Conservation (phyloP, 345 rosid genomes). For the Sisymbrium altissimum region DNA sequence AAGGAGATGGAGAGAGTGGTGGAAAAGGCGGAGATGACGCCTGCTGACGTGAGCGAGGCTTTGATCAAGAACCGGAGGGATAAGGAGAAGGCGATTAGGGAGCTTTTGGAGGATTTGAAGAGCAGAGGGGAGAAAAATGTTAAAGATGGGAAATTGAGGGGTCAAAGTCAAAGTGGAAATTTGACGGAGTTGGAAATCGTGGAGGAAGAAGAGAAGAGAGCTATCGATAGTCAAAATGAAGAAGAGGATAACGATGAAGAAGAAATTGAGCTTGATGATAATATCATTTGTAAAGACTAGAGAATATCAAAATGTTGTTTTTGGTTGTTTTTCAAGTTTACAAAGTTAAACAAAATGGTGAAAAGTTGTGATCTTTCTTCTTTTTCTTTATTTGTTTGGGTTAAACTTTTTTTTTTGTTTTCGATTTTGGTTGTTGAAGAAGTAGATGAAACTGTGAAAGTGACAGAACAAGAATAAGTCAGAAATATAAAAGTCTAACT, state of each 20-base stretch:
- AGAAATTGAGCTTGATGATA: constrained; percentile 37
- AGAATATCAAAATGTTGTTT: constrained; percentile 17
- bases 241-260: constrained; percentile 33
- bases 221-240: constrained; percentile 58
- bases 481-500: neutral
- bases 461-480: neutral
- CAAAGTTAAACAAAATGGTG: constrained; percentile 10
- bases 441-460: neutral
- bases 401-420: neutral
- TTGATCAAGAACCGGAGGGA: constrained; percentile 67
- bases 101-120: constrained; percentile 52
- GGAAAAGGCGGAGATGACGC: constrained; percentile 78
- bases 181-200: constrained; percentile 41
- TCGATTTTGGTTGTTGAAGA: constrained; percentile 1
- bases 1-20: constrained; percentile 46
- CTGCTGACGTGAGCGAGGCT: constrained; percentile 88
- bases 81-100: constrained; percentile 53
- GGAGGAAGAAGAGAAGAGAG: constrained; percentile 82
- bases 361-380: neutral
- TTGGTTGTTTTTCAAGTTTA: neutral
- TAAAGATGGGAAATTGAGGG: constrained; percentile 34
- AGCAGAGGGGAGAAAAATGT: constrained; percentile 42
- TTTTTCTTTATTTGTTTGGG: neutral
- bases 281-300: constrained; percentile 29
- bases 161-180: constrained; percentile 23